Evolutionary conservation across 176 grass and related monocot species (phyloP).

Genomic region (Panicum miliaceum): DNA sequence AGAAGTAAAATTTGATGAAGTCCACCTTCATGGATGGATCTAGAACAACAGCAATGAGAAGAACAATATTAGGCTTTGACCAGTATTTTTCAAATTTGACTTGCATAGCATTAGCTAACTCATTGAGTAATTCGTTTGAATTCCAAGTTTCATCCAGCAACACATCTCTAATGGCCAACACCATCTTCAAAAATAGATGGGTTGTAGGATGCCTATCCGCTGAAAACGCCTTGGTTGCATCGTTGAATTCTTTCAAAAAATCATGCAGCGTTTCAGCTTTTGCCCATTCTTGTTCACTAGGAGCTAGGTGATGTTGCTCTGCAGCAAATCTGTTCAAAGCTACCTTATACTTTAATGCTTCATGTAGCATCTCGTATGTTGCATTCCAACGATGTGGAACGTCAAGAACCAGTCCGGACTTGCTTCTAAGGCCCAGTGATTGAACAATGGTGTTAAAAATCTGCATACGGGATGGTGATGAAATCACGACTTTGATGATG

Average conservation of each 20-base stretch:
- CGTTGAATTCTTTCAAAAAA: too few relatives aligned
- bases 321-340: neutral
- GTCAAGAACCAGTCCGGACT: neutral
- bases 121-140: neutral
- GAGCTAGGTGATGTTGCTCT: neutral
- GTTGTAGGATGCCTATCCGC: too few relatives aligned
- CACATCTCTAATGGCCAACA: neutral
- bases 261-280: too few relatives aligned
- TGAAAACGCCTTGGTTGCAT: neutral
- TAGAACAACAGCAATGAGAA: neutral
- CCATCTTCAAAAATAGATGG: neutral
- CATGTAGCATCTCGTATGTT: neutral
- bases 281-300: neutral
- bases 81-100: neutral
- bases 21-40: neutral
- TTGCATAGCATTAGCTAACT: neutral
- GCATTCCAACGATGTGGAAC: slow-evolving; percentile 1
- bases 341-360: neutral
- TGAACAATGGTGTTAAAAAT: neutral
- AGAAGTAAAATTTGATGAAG: neutral
- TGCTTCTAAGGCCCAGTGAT: neutral
- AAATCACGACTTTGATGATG: neutral
- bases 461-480: neutral
- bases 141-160: neutral
- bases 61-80: neutral